A percentile compares a stretch with the other conserved stretches of the same genome.
phyloP scores from a whole-genome alignment of 2,329 filamentous ascomycete genomes.

The Aureobasidium sp. region DNA sequence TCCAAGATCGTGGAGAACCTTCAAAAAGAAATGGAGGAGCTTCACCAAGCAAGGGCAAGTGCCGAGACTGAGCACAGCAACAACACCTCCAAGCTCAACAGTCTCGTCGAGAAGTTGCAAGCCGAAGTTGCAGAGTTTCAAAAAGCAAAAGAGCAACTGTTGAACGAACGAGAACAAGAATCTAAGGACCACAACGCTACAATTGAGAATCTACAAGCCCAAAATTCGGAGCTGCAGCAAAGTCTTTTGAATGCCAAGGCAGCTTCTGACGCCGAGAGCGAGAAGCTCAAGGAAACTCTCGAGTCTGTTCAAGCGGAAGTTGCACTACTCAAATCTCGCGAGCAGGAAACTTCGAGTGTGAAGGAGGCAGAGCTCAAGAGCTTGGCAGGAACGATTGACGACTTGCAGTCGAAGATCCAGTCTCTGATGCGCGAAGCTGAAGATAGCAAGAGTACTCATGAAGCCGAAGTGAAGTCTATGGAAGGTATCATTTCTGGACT shows the following conservation, averaged over 20 bases:
- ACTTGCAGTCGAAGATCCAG: background rate
- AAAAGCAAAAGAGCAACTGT: background rate
- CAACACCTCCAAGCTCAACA: constrained; percentile 6
- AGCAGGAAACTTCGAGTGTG: background rate
- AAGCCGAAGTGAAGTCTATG: background rate
- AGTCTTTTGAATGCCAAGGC: background rate
- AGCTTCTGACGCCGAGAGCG: background rate
- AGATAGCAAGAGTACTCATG: background rate
- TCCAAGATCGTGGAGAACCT: constrained; percentile 15
- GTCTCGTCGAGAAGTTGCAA: constrained; percentile 6
- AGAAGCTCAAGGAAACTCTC: background rate
- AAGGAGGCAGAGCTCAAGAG: constrained; percentile 1
- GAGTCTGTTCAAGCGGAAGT: background rate
- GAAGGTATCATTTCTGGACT: background rate
- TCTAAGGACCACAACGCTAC: constrained; percentile 3
- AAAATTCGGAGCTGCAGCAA: constrained; percentile 2
- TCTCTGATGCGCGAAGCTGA: background rate
- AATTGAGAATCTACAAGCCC: background rate
- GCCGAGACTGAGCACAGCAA: constrained; percentile 2
- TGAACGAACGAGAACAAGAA: constrained; percentile 8
- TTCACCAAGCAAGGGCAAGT: constrained; percentile 5
- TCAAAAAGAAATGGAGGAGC: constrained; percentile 15
- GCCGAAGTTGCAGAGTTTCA: constrained; percentile 8
- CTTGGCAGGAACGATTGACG: background rate
- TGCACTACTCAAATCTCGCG: background rate